These are phyloP conservation scores for Xylogone sp. DNA, from an alignment of 2,329 filamentous ascomycete species.

Conservation along the genomic window DNA sequence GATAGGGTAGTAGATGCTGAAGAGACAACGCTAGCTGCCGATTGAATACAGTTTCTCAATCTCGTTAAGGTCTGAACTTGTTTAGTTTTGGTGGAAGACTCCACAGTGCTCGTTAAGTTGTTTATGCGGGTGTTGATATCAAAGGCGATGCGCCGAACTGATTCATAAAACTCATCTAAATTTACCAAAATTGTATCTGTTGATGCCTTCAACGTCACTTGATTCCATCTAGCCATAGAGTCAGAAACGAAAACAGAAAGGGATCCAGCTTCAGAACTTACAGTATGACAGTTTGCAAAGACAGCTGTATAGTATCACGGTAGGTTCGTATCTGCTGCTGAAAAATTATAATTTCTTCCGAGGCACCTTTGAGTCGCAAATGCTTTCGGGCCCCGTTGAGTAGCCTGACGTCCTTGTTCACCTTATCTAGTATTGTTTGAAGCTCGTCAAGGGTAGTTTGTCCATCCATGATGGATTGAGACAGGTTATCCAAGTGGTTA, in stretches of 20 bases:
- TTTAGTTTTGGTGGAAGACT: constrained; percentile 2
- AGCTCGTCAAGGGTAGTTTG: constrained; percentile 12
- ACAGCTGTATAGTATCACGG: constrained; percentile 12
- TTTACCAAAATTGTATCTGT: constrained; percentile 12
- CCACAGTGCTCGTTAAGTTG: constrained; percentile 4
- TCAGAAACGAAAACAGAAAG: background rate
- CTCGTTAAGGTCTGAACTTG: constrained; percentile 5
- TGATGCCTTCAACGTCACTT: constrained; percentile 10
- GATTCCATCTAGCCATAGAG: constrained; percentile 9
- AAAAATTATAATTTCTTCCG: constrained; percentile 9
- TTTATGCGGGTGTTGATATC: constrained; percentile 9
- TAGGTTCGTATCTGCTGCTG: constrained; percentile 14
- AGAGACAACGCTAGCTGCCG: constrained; percentile 10
- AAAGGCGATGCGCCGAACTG: constrained; percentile 10
- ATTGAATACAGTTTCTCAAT: constrained; percentile 9
- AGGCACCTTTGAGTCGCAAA: constrained; percentile 7
- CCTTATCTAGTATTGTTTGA: constrained; percentile 63
- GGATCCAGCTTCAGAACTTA: background rate
- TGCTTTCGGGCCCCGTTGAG: constrained; percentile 38
- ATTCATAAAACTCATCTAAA: constrained; percentile 10
- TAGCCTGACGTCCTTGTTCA: constrained; percentile 78
- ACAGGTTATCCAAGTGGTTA: constrained; percentile 10
- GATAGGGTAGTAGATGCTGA: constrained; percentile 7
- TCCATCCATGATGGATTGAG: constrained; percentile 8
- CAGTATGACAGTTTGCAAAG: constrained; percentile 13